A percentile compares a stretch with the other conserved stretches of the same genome.
phyloP scores from a whole-genome alignment of 164 flowering plant genomes.

The Umbellularia californica region DNA sequence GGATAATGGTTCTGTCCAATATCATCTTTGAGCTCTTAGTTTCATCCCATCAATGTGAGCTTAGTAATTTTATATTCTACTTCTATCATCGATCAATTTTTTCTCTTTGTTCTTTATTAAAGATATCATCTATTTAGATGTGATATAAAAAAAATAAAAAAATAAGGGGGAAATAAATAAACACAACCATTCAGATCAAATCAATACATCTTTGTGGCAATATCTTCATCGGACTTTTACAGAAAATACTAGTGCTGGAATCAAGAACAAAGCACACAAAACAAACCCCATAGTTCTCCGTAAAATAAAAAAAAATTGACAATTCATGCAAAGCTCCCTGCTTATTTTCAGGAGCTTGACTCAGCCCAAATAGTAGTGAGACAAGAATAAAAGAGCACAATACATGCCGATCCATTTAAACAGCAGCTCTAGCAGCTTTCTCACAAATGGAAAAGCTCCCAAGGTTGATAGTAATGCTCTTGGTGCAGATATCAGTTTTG shows the following conservation, averaged over 20 bases:
- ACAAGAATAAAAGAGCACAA: background rate
- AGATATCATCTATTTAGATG: too few species aligned
- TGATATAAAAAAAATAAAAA: too few species aligned
- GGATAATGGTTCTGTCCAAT: too few species aligned
- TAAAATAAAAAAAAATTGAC: too few species aligned
- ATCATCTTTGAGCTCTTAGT: too few species aligned
- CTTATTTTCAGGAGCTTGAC: background rate
- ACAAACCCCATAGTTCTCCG: background rate
- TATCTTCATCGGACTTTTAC: background rate
- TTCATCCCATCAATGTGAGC: too few species aligned
- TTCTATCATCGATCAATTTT: too few species aligned
- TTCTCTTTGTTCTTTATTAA: too few species aligned
- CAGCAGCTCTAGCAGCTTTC: conserved; percentile 40
- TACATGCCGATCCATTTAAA: background rate
- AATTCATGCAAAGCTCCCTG: background rate
- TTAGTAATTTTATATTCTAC: too few species aligned
- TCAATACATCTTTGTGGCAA: too few species aligned
- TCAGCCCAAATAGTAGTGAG: background rate
- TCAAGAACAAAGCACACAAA: background rate
- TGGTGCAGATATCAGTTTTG: conserved; percentile 94
- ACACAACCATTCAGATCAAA: background rate
- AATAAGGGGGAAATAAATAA: too few species aligned
- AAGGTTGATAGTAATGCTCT: conserved; percentile 93
- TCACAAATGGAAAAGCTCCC: conserved; percentile 63
- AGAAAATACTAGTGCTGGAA: background rate